A percentile compares a stretch with the other conserved stretches of the same genome.
phyloP scores from a whole-genome alignment of 805 yeast genomes.

The Starmerella khaoyaiensis region DNA sequence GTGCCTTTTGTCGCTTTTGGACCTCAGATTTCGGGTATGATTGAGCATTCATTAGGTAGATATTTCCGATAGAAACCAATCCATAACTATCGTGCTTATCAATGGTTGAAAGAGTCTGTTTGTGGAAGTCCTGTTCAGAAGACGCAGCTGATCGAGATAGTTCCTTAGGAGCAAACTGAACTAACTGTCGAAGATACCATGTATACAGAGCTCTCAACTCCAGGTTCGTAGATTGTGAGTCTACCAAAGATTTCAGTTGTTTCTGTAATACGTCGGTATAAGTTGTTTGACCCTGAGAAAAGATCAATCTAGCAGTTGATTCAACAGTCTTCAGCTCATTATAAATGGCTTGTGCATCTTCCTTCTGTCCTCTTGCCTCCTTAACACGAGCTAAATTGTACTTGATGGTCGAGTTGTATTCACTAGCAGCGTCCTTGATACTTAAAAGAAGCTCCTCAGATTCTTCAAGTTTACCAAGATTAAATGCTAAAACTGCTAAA shows the following conservation, averaged over 20 bases:
- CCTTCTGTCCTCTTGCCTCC: conserved; percentile 36
- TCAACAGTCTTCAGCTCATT: conserved; percentile 13
- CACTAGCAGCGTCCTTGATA: background rate
- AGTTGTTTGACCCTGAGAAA: background rate
- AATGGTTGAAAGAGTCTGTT: conserved; percentile 65
- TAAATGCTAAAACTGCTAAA: conserved; percentile 68
- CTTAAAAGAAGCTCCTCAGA: conserved; percentile 31
- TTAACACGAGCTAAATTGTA: conserved; percentile 69
- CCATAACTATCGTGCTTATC: conserved; percentile 83
- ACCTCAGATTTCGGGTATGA: conserved; percentile 31
- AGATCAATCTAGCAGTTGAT: conserved; percentile 13
- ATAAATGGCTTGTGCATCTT: conserved; percentile 37
- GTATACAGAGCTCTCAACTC: conserved; percentile 86
- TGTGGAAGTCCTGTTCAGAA: conserved; percentile 67
- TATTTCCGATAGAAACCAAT: conserved; percentile 75
- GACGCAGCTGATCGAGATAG: conserved; percentile 33
- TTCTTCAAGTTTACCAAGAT: conserved; percentile 45
- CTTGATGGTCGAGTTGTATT: conserved; percentile 23
- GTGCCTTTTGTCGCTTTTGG: conserved; percentile 58
- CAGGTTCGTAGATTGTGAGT: conserved; percentile 44
- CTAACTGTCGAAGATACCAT: conserved; percentile 50
- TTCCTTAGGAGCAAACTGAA: conserved; percentile 13
- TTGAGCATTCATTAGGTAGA: conserved; percentile 62
- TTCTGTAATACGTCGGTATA: background rate
- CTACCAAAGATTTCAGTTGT: conserved; percentile 36